Conservation (phyloP, 192 early-diverging fungal genomes). For the Rhizoclosmatium sp. region DNA sequence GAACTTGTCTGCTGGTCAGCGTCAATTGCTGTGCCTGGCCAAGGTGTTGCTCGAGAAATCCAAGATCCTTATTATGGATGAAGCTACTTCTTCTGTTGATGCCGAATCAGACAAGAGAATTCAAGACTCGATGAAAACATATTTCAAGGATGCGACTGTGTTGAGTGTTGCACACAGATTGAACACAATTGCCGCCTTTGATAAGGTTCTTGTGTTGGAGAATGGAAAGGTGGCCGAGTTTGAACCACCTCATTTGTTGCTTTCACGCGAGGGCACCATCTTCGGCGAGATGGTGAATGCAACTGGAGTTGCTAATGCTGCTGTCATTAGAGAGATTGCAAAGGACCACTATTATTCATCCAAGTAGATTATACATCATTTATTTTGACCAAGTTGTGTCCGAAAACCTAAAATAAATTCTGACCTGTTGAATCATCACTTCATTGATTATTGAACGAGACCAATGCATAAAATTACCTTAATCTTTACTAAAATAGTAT, state of each 20-base stretch:
- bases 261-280: slow-evolving; percentile 45
- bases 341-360: slow-evolving; percentile 13
- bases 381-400: no score
- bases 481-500: no score
- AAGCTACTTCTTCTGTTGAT: slow-evolving; percentile 50
- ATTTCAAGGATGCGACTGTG: slow-evolving; percentile 58
- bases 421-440: no score
- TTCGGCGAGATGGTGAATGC: slow-evolving; percentile 48
- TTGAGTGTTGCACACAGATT: slow-evolving; percentile 84
- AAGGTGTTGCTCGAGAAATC: slow-evolving; percentile 40
- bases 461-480: no score
- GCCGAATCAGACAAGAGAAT: slow-evolving; percentile 40
- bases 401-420: no score
- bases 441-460: no score
- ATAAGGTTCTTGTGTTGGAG: slow-evolving; percentile 59
- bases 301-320: slow-evolving; percentile 36
- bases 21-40: slow-evolving; percentile 63
- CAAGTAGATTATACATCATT: no score
- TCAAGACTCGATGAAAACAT: slow-evolving; percentile 31
- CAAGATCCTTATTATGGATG: slow-evolving; percentile 52
- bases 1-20: slow-evolving; percentile 83
- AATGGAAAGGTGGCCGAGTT: slow-evolving; percentile 58
- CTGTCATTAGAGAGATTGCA: slow-evolving; percentile 33
- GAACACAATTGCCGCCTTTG: slow-evolving; percentile 69
- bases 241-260: slow-evolving; percentile 61